Percentiles rank a stretch among this genome's conserved stretches.
Conservation (phyloP, 371 early-diverging fungal genomes). For the Mortierella sp. region DNA sequence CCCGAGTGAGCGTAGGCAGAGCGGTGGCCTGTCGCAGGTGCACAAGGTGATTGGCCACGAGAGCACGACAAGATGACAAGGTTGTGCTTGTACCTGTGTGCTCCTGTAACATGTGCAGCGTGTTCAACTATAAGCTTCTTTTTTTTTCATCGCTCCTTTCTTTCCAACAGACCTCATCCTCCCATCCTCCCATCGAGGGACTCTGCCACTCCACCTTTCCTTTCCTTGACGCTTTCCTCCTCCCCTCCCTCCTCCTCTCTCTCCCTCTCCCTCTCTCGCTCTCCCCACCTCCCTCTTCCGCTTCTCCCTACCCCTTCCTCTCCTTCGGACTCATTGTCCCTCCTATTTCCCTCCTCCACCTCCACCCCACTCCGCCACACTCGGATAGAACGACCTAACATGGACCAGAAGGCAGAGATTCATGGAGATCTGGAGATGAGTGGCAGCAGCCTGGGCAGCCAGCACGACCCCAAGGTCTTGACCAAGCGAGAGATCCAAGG, state of each 20-base stretch:
- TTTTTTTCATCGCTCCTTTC: no score
- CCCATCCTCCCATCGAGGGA: no score
- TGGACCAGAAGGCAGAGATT: conserved; percentile 1
- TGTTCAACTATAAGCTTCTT: no score
- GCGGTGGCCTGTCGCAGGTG: no score
- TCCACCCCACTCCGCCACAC: not conserved
- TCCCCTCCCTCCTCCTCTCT: not conserved
- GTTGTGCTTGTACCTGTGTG: no score
- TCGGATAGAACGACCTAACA: not conserved
- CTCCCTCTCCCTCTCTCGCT: not conserved
- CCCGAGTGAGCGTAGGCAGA: no score
- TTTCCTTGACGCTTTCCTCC: conserved; percentile 1
- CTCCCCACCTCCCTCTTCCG: conserved; percentile 1
- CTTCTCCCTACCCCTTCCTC: not conserved
- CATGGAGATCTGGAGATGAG: conserved; percentile 17
- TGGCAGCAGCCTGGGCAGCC: not conserved
- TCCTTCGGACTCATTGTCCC: not conserved
- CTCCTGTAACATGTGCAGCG: no score
- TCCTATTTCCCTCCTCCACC: conserved; percentile 1
- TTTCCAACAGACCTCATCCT: no score
- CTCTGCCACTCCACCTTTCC: not conserved
- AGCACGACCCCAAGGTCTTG: conserved; percentile 12
- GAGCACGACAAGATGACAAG: no score
- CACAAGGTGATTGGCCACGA: no score
- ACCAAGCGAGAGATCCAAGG: conserved; percentile 52